phyloP scores from a whole-genome alignment of 129 eudicot species.

The Oenanthe sinensis region DNA sequence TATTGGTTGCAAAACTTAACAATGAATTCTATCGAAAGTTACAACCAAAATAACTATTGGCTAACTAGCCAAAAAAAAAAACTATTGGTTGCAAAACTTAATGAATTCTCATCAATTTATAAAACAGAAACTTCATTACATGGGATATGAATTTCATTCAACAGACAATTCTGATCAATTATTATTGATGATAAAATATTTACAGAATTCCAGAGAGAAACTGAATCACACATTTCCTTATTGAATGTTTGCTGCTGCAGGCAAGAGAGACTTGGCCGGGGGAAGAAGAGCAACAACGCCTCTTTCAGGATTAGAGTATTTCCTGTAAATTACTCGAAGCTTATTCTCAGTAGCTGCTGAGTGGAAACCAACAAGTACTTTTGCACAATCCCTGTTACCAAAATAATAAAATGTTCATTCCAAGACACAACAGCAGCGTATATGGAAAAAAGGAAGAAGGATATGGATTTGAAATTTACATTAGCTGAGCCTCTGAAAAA shows the following conservation, averaged over 20 bases:
- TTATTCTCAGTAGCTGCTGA: slow-evolving; percentile 37
- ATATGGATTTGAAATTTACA: slow-evolving; percentile 11
- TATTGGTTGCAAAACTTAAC: too few relatives aligned
- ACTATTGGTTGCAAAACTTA: too few relatives aligned
- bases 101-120: too few relatives aligned
- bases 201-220: background rate
- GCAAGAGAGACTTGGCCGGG: slow-evolving; percentile 63
- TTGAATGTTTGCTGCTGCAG: slow-evolving; percentile 11
- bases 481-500: slow-evolving; percentile 48
- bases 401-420: background rate
- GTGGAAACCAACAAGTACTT: slow-evolving; percentile 43
- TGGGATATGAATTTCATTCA: background rate
- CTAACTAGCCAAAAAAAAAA: too few relatives aligned
- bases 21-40: too few relatives aligned
- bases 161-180: too few relatives aligned
- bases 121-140: background rate
- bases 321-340: slow-evolving; percentile 52
- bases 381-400: slow-evolving; percentile 57
- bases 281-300: slow-evolving; percentile 54
- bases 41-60: too few relatives aligned
- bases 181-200: too few relatives aligned
- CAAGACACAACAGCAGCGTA: background rate
- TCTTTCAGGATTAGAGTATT: slow-evolving; percentile 32
- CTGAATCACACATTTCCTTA: too few relatives aligned
- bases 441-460: background rate